Evolutionary conservation across 495 filamentous ascomycete genomes (phyloP).

Genomic region (Talaromyces borbonicus): DNA sequence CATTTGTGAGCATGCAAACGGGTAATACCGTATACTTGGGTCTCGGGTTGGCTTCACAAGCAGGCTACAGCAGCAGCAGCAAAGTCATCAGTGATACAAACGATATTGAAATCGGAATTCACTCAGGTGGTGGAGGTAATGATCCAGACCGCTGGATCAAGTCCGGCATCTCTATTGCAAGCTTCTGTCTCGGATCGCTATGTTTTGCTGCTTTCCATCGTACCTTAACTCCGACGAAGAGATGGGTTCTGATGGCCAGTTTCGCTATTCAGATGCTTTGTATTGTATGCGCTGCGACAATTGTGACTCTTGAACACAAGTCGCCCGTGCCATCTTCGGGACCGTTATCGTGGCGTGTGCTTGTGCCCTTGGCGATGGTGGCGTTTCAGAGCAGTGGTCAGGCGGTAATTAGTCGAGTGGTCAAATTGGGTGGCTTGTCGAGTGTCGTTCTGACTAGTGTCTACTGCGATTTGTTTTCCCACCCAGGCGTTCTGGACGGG

Average conservation of each 20-base stretch:
- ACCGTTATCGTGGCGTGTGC: conserved; percentile 43
- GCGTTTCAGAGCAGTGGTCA: conserved; percentile 65
- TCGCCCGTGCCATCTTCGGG: conserved; percentile 19
- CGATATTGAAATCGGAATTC: too few species aligned
- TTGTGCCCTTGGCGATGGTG: conserved; percentile 52
- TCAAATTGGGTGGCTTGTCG: conserved; percentile 51
- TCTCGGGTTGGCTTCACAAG: conserved; percentile 41
- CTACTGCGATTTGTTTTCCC: conserved; percentile 62
- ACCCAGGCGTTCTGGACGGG: conserved; percentile 39
- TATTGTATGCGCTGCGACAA: conserved; percentile 45
- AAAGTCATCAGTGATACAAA: too few species aligned
- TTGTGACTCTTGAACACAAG: conserved; percentile 41
- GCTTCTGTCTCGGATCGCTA: conserved; percentile 57
- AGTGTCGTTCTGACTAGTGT: conserved; percentile 64
- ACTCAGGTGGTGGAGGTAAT: conserved; percentile 11
- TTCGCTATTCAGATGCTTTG: conserved; percentile 46
- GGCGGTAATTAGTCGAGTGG: conserved; percentile 55
- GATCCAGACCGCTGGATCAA: conserved; percentile 51
- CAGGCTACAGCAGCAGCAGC: neutral
- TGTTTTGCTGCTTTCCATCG: conserved; percentile 56
- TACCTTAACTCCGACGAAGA: conserved; percentile 37
- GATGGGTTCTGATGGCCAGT: conserved; percentile 53
- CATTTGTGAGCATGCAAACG: conserved; percentile 73
- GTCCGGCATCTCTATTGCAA: conserved; percentile 50
- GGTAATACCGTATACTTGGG: conserved; percentile 72